Evolutionary conservation across 805 yeast species (phyloP).

Genomic region (Barnettozyma populi): DNA sequence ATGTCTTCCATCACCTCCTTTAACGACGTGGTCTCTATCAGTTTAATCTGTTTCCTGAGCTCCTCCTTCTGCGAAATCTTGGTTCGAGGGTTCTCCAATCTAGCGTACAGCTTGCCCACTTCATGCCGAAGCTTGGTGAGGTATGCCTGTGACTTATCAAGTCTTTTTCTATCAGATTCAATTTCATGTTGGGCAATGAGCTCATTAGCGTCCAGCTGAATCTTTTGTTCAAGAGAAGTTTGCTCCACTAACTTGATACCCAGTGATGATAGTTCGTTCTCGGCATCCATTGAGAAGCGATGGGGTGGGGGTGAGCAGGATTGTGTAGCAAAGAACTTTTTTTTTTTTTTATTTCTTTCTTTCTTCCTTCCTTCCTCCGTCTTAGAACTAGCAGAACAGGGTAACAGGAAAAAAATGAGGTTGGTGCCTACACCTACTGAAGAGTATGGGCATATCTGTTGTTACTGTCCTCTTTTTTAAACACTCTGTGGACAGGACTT

Average conservation of each 20-base stretch:
- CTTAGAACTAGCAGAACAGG: too few relatives aligned
- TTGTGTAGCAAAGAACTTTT: neutral
- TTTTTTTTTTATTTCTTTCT: neutral
- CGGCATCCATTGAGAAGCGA: neutral
- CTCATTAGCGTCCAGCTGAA: constrained; percentile 64
- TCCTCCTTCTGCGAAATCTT: constrained; percentile 60
- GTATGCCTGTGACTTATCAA: constrained; percentile 58
- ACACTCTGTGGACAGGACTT: too few relatives aligned
- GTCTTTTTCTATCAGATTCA: constrained; percentile 69
- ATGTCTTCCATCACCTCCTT: constrained; percentile 54
- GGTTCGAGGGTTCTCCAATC: constrained; percentile 46
- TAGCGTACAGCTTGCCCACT: constrained; percentile 41
- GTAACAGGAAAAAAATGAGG: too few relatives aligned
- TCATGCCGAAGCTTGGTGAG: constrained; percentile 39
- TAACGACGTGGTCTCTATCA: constrained; percentile 46
- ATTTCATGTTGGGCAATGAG: constrained; percentile 56
- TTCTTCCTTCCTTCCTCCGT: neutral
- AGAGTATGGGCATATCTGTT: too few relatives aligned
- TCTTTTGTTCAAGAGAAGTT: constrained; percentile 65
- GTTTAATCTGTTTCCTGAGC: constrained; percentile 47
- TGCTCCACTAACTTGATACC: constrained; percentile 72
- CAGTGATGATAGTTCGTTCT: constrained; percentile 6
- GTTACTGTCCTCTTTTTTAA: too few relatives aligned
- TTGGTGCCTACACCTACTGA: too few relatives aligned
- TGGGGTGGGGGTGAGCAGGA: neutral